phyloP scores from a whole-genome alignment of 805 yeast species.

The Ogataea kodamae region DNA sequence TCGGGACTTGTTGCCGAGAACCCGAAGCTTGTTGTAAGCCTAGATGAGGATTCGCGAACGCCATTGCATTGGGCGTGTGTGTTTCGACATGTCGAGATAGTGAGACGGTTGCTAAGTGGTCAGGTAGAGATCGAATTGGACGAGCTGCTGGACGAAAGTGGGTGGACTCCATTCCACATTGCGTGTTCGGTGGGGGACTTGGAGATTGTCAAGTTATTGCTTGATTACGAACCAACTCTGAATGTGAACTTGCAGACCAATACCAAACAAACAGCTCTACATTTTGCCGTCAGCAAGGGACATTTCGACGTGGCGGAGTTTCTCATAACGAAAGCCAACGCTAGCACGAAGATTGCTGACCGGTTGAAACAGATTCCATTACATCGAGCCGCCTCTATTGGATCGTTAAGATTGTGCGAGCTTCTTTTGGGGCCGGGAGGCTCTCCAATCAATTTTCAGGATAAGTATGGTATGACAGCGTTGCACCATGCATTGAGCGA shows the following conservation, averaged over 20 bases:
- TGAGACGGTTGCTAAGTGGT: constrained; percentile 39
- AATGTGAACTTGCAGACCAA: constrained; percentile 58
- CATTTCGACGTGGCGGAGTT: constrained; percentile 50
- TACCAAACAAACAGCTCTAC: constrained; percentile 71
- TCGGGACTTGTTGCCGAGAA: constrained; percentile 46
- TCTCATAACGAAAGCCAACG: constrained; percentile 52
- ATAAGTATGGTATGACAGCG: constrained; percentile 77
- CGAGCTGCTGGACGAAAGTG: constrained; percentile 65
- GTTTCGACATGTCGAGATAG: constrained; percentile 50
- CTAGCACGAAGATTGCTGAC: constrained; percentile 66
- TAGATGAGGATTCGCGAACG: constrained; percentile 73
- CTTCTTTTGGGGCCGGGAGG: constrained; percentile 49
- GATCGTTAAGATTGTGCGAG: constrained; percentile 55
- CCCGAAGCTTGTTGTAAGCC: constrained; percentile 44
- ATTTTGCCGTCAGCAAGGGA: constrained; percentile 71
- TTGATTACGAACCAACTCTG: constrained; percentile 49
- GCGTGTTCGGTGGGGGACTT: constrained; percentile 71
- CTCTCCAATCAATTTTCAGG: constrained; percentile 67
- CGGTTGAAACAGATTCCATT: constrained; percentile 61
- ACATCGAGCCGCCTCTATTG: constrained; percentile 81
- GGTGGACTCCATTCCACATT: constrained; percentile 88
- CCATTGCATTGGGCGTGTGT: constrained; percentile 91
- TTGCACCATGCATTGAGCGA: constrained; percentile 89
- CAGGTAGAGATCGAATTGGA: constrained; percentile 52
- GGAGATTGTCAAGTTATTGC: constrained; percentile 48